Percentiles rank a stretch among this genome's conserved stretches.
Evolutionary conservation across 441 rosid genomes (phyloP).

Genomic region (Codiaeum variegatum): DNA sequence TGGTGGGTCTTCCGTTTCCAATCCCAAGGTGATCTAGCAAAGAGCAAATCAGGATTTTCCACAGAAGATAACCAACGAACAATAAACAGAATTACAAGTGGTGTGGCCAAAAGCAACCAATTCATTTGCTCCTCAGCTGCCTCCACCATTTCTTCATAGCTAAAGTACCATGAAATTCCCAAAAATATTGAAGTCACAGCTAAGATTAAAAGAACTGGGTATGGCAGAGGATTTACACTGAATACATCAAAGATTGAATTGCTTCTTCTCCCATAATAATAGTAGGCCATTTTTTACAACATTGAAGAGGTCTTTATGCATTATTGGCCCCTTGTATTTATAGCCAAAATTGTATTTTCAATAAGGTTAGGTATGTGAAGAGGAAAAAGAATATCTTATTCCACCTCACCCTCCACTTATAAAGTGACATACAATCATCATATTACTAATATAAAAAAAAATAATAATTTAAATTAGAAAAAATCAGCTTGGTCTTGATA

Average conservation of each 20-base stretch:
- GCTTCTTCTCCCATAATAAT: constrained; percentile 38
- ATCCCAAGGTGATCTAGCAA: constrained; percentile 44
- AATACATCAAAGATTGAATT: constrained; percentile 56
- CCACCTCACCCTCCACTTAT: background rate
- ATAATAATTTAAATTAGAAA: background rate
- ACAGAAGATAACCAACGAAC: constrained; percentile 64
- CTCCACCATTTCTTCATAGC: constrained; percentile 58
- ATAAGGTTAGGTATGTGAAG: background rate
- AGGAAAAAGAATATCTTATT: too few relatives aligned
- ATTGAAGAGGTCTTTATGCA: background rate
- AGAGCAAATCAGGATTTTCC: constrained; percentile 51
- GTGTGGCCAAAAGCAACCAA: constrained; percentile 58
- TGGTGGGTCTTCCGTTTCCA: constrained; percentile 34
- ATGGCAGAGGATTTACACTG: constrained; percentile 67
- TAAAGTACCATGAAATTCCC: constrained; percentile 55
- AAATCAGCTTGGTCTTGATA: too few relatives aligned
- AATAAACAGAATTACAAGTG: constrained; percentile 46
- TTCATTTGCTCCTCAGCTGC: constrained; percentile 43
- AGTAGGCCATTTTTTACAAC: constrained; percentile 28
- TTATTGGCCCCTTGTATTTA: constrained; percentile 17
- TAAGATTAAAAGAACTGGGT: constrained; percentile 69
- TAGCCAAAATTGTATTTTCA: background rate
- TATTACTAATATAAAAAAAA: background rate
- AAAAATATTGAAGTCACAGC: constrained; percentile 53
- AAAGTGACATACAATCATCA: background rate